Evolutionary conservation across 345 rosid species (phyloP).

Genomic region (Lenwebbia sp.): DNA sequence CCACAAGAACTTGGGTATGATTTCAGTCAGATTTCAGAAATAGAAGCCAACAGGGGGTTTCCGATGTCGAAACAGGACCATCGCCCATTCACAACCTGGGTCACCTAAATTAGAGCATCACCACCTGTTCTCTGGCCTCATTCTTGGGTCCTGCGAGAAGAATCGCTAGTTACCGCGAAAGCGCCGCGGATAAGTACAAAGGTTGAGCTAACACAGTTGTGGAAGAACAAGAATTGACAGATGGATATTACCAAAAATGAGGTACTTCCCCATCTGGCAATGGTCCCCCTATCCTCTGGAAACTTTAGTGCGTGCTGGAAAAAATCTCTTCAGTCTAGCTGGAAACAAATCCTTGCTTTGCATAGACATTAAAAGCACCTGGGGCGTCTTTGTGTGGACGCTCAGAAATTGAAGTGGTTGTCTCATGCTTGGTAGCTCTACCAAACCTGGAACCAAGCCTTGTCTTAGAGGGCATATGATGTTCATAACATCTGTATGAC

Average conservation of each 20-base stretch:
- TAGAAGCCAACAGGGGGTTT: not conserved
- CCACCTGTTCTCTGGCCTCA: not conserved
- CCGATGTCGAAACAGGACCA: not conserved
- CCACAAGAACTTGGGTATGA: not conserved
- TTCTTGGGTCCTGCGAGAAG: not conserved
- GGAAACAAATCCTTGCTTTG: slow-evolving; percentile 13
- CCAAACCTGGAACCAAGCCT: not conserved
- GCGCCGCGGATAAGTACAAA: slow-evolving; percentile 9
- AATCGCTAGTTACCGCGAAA: not conserved
- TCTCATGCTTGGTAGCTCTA: not conserved
- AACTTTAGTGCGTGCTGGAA: slow-evolving; percentile 14
- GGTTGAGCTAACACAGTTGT: slow-evolving; percentile 14
- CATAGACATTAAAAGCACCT: not conserved
- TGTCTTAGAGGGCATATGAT: not conserved
- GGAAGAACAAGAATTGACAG: slow-evolving; percentile 9
- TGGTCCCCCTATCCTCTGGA: slow-evolving; percentile 27
- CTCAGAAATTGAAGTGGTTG: not conserved
- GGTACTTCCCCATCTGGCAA: slow-evolving; percentile 23
- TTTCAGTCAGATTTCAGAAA: not conserved
- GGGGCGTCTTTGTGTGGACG: not conserved
- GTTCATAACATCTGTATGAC: not conserved
- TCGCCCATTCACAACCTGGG: not conserved
- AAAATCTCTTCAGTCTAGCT: slow-evolving; percentile 24
- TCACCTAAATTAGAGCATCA: not conserved
- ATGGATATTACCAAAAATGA: slow-evolving; percentile 20